phyloP scores from a whole-genome alignment of 768 basidiomycete genomes.

The Hypholoma fasciculare region DNA sequence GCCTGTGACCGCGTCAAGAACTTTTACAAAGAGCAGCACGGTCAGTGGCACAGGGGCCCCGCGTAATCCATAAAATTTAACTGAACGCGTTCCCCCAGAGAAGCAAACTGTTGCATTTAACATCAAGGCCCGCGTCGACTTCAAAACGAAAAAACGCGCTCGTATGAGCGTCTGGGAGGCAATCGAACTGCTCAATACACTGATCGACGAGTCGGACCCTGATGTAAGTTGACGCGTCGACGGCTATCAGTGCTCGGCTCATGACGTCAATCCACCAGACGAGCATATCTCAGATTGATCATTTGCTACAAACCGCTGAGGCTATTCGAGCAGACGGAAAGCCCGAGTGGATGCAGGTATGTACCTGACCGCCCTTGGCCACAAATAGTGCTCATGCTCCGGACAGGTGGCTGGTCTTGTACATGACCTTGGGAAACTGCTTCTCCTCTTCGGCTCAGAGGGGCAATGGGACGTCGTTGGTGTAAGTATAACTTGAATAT shows the following conservation, averaged over 20 bases:
- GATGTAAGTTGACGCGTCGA: conserved; percentile 49
- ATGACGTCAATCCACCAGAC: conserved; percentile 48
- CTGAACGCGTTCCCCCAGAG: conserved; percentile 37
- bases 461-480: conserved; percentile 97
- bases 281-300: conserved; percentile 81
- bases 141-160: conserved; percentile 63
- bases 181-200: conserved; percentile 83
- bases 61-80: background rate
- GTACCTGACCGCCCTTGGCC: conserved; percentile 1
- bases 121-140: conserved; percentile 72
- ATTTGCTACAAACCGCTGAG: conserved; percentile 90
- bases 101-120: conserved; percentile 91
- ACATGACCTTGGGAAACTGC: conserved; percentile 88
- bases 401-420: conserved; percentile 73
- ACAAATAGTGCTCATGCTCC: conserved; percentile 9
- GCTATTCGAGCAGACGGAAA: conserved; percentile 84
- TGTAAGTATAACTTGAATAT: conserved; percentile 38
- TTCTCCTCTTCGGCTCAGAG: conserved; percentile 80
- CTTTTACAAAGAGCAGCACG: conserved; percentile 80
- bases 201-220: conserved; percentile 90
- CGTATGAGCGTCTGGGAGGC: conserved; percentile 88
- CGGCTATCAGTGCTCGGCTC: conserved; percentile 10
- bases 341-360: conserved; percentile 90
- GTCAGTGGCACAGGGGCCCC: conserved; percentile 30
- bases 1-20: conserved; percentile 78